These are phyloP conservation scores for Capsicum pubescens DNA, from an alignment of 257 asterid species.

Conservation along the genomic window DNA sequence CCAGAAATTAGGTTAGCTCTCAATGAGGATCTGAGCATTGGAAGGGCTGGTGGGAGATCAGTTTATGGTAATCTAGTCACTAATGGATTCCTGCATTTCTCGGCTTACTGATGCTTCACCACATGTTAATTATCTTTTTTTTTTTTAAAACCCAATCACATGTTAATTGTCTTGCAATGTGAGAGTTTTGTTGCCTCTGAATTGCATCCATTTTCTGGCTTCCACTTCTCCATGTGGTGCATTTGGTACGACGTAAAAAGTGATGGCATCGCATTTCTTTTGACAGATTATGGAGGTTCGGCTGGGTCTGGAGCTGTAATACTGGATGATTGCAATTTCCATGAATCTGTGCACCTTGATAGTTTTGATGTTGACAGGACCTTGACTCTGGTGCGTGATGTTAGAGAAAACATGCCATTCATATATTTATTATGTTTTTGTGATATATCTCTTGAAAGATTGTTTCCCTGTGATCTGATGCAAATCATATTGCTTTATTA, in stretches of 20 bases:
- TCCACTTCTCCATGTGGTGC: slow-evolving; percentile 21
- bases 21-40: slow-evolving; percentile 87
- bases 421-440: slow-evolving; percentile 31
- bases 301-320: slow-evolving; percentile 87
- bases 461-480: slow-evolving; percentile 25
- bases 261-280: slow-evolving; percentile 17
- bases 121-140: background rate
- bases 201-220: background rate
- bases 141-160: background rate
- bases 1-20: slow-evolving; percentile 98
- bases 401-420: slow-evolving; percentile 26
- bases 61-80: slow-evolving; percentile 60
- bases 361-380: slow-evolving; percentile 95
- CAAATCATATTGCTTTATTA: slow-evolving; percentile 41
- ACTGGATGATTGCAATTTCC: slow-evolving; percentile 99
- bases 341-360: slow-evolving; percentile 96
- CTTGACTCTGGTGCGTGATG: slow-evolving; percentile 71
- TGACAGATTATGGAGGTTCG: slow-evolving; percentile 84
- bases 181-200: background rate
- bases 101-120: background rate
- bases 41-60: slow-evolving; percentile 67
- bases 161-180: background rate
- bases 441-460: slow-evolving; percentile 20
- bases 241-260: slow-evolving; percentile 16
- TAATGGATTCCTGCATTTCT: slow-evolving; percentile 8